Conservation (phyloP, 139 green algal species). For the Coelastrella sp. region DNA sequence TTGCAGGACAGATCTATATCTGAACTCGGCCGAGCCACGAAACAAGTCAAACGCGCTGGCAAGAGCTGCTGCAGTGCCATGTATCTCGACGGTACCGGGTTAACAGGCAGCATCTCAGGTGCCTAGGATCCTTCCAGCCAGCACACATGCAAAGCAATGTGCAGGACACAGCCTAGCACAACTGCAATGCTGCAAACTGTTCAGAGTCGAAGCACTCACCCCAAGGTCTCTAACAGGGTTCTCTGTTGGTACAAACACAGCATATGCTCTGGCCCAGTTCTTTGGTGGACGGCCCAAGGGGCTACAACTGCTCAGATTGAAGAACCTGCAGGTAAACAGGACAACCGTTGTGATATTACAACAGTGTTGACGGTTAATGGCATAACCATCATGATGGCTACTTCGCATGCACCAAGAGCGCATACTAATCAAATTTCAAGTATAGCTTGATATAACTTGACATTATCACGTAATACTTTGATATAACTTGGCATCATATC, state of each 20-base stretch:
- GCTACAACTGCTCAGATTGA: background rate
- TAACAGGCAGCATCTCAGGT: too few relatives aligned
- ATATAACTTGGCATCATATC: too few relatives aligned
- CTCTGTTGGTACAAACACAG: slow-evolving; percentile 18
- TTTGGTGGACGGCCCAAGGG: slow-evolving; percentile 5
- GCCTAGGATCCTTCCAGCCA: background rate
- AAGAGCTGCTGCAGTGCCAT: too few relatives aligned
- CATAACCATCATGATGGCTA: background rate
- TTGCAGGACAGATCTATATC: too few relatives aligned
- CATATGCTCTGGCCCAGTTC: slow-evolving; percentile 27
- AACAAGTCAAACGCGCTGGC: too few relatives aligned
- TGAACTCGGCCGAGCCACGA: too few relatives aligned
- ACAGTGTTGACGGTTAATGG: background rate
- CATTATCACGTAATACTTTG: too few relatives aligned
- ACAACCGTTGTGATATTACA: background rate
- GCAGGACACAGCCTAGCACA: background rate
- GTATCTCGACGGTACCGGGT: too few relatives aligned
- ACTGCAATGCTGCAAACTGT: background rate
- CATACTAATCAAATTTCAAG: too few relatives aligned
- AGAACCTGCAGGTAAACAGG: background rate
- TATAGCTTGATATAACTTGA: too few relatives aligned
- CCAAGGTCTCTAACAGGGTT: slow-evolving; percentile 35
- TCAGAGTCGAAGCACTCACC: background rate
- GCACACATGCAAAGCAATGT: background rate
- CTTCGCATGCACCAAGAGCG: too few relatives aligned